Percentiles rank a stretch among this genome's conserved stretches.
Conservation (phyloP, 495 filamentous ascomycete species). For the Aspergillus funiculosus region DNA sequence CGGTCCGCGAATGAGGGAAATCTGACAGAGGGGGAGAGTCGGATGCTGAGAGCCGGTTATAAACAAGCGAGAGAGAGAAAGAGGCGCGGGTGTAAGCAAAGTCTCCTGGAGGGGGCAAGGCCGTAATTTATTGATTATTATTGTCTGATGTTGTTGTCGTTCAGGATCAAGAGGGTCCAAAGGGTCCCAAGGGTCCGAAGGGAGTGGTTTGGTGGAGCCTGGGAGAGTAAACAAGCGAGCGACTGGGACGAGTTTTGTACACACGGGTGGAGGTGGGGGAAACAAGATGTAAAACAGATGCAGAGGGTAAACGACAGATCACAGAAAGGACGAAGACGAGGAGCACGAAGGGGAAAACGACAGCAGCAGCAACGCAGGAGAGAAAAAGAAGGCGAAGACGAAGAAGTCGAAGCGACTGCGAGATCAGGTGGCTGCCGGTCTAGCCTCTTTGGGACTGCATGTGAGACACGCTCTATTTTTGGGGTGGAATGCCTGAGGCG, state of each 20-base stretch:
- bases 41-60: not conserved
- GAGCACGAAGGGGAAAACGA: constrained; percentile 21
- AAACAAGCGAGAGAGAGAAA: not conserved
- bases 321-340: constrained; percentile 8
- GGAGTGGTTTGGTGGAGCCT: constrained; percentile 3
- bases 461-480: constrained; percentile 28
- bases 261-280: not conserved
- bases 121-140: too few relatives aligned
- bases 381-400: constrained; percentile 8
- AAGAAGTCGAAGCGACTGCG: constrained; percentile 12
- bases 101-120: too few relatives aligned
- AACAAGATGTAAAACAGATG: not conserved
- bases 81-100: not conserved
- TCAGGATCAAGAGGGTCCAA: too few relatives aligned
- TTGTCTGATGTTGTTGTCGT: constrained; percentile 19
- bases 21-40: not conserved
- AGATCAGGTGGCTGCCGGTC: constrained; percentile 16
- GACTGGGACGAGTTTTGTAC: constrained; percentile 10
- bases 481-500: constrained; percentile 11
- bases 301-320: constrained; percentile 6
- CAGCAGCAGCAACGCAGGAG: constrained; percentile 8
- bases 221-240: constrained; percentile 26
- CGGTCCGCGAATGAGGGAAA: not conserved
- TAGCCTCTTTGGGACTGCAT: constrained; percentile 14
- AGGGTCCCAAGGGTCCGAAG: constrained; percentile 12